phyloP scores from a whole-genome alignment of 176 grass and related monocot species.

The Eragrostis curvula region DNA sequence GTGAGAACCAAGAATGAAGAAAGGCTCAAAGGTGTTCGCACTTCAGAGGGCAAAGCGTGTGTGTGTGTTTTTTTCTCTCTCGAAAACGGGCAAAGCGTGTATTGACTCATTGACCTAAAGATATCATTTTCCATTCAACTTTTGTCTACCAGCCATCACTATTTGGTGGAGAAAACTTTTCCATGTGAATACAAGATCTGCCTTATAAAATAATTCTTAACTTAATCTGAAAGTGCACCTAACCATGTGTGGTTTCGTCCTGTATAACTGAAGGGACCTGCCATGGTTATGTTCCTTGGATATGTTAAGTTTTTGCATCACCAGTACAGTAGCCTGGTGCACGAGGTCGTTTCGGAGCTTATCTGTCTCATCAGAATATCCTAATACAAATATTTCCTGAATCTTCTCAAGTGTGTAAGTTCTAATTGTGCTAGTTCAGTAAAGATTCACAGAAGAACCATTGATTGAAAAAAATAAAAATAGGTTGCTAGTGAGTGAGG shows the following conservation, averaged over 20 bases:
- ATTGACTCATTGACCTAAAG: conserved; percentile 18
- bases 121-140: conserved; percentile 23
- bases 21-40: conserved; percentile 4
- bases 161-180: background rate
- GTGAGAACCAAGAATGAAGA: conserved; percentile 8
- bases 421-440: background rate
- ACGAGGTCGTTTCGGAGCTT: background rate
- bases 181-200: conserved; percentile 21
- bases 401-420: background rate
- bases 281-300: background rate
- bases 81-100: conserved; percentile 18
- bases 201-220: background rate
- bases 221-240: background rate
- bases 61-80: too few species aligned
- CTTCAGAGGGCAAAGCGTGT: conserved; percentile 13
- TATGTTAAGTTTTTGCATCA: background rate
- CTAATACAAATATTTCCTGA: background rate
- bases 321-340: background rate
- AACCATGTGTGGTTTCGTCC: background rate
- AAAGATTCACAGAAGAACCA: background rate
- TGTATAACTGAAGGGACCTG: background rate
- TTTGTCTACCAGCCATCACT: background rate
- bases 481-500: background rate
- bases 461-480: background rate
- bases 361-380: background rate